A percentile compares a stretch with the other conserved stretches of the same genome.
Evolutionary conservation across 352 stramenopile species (phyloP).

Genomic region (Pythium brassicae): DNA sequence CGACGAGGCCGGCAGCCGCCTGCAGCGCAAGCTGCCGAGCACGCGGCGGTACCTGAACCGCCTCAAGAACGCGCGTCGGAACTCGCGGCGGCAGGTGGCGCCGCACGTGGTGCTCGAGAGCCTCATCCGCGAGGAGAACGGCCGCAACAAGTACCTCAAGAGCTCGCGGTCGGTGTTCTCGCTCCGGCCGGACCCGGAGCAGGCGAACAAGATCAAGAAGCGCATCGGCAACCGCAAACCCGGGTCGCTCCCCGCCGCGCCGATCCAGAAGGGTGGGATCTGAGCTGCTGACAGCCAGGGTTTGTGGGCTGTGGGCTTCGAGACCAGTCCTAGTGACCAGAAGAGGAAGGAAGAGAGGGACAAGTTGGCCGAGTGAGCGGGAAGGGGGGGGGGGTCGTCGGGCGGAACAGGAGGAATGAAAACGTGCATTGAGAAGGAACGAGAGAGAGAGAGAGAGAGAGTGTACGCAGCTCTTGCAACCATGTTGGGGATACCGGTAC

Average conservation of each 20-base stretch:
- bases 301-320: too few relatives aligned
- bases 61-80: slow-evolving; percentile 68
- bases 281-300: not conserved
- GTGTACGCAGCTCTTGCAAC: too few relatives aligned
- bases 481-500: too few relatives aligned
- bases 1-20: slow-evolving; percentile 45
- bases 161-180: slow-evolving; percentile 74
- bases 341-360: too few relatives aligned
- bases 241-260: slow-evolving; percentile 46
- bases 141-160: slow-evolving; percentile 82
- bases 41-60: slow-evolving; percentile 75
- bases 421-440: too few relatives aligned
- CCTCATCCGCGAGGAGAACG: slow-evolving; percentile 74
- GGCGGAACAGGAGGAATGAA: too few relatives aligned
- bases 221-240: slow-evolving; percentile 61
- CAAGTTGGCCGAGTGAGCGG: too few relatives aligned
- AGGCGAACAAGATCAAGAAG: slow-evolving; percentile 76
- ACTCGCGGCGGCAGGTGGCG: slow-evolving; percentile 54
- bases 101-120: slow-evolving; percentile 77
- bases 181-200: slow-evolving; percentile 66
- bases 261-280: slow-evolving; percentile 76
- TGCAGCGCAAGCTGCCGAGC: slow-evolving; percentile 76
- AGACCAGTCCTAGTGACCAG: too few relatives aligned
- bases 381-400: too few relatives aligned
- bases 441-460: too few relatives aligned